phyloP scores from a whole-genome alignment of 202 grass and related monocot species.

The Cymbopogon flexuosus region DNA sequence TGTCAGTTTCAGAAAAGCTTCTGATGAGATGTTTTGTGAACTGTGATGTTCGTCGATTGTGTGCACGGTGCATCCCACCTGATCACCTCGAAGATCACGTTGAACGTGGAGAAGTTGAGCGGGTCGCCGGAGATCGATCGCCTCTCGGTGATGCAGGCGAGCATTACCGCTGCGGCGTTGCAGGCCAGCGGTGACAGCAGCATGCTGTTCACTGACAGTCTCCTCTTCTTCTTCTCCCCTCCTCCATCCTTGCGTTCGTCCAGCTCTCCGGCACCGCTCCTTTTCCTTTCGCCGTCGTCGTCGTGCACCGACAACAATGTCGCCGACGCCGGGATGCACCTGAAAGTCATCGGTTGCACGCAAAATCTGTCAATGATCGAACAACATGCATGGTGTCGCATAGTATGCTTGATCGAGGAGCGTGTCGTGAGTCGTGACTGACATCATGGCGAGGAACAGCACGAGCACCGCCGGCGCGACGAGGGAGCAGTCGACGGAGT shows the following conservation, averaged over 20 bases:
- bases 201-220: slow-evolving; percentile 9
- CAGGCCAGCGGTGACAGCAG: slow-evolving; percentile 36
- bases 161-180: slow-evolving; percentile 26
- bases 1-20: neutral
- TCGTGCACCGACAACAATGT: slow-evolving; percentile 29
- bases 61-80: slow-evolving; percentile 26
- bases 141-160: slow-evolving; percentile 66
- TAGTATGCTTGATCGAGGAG: neutral
- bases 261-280: neutral
- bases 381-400: neutral
- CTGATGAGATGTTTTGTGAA: neutral
- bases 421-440: neutral
- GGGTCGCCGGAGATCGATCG: slow-evolving; percentile 51
- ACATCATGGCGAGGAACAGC: slow-evolving; percentile 64
- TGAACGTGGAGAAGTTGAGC: slow-evolving; percentile 71
- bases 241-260: neutral
- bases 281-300: neutral
- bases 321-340: slow-evolving; percentile 53
- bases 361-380: neutral
- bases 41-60: neutral
- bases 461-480: slow-evolving; percentile 52
- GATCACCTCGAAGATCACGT: slow-evolving; percentile 66
- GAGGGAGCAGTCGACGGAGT: slow-evolving; percentile 66
- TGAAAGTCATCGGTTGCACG: slow-evolving; percentile 12
- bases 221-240: neutral